Conservation (phyloP, 805 yeast species). For the Spathaspora boniae region DNA sequence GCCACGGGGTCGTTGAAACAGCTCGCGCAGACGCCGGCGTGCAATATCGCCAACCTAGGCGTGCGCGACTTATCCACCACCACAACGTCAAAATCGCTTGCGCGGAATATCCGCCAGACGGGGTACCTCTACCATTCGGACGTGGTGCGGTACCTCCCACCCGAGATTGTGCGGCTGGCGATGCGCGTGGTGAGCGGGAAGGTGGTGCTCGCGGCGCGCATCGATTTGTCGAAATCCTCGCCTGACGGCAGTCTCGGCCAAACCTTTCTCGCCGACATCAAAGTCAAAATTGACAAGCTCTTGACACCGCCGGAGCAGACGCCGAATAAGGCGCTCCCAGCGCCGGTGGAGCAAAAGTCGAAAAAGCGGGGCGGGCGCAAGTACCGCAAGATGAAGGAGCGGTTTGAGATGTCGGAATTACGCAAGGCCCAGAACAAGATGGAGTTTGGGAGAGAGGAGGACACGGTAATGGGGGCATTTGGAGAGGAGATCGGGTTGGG, state of each 20-base stretch:
- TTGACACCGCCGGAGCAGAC: constrained; percentile 71
- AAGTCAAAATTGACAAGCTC: constrained; percentile 62
- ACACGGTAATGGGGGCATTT: constrained; percentile 53
- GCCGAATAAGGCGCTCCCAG: constrained; percentile 61
- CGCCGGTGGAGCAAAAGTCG: constrained; percentile 71
- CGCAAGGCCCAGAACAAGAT: constrained; percentile 81
- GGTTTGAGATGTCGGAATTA: constrained; percentile 74
- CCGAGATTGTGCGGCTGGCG: constrained; percentile 61
- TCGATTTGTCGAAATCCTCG: constrained; percentile 53
- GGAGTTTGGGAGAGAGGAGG: constrained; percentile 77
- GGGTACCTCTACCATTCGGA: constrained; percentile 68
- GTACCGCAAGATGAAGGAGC: constrained; percentile 74
- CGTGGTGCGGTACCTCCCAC: constrained; percentile 55
- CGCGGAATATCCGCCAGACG: constrained; percentile 51
- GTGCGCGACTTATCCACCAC: constrained; percentile 38
- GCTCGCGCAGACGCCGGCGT: constrained; percentile 69
- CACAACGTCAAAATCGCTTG: constrained; percentile 18
- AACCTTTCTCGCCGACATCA: constrained; percentile 58
- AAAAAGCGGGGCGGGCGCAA: constrained; percentile 86
- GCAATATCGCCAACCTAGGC: constrained; percentile 81
- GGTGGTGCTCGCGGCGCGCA: constrained; percentile 74
- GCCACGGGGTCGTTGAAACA: constrained; percentile 65
- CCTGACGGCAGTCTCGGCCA: constrained; percentile 54
- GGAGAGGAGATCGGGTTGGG: constrained; percentile 87
- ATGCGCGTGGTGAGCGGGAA: constrained; percentile 79